phyloP scores from a whole-genome alignment of 176 grass and related monocot genomes.

The Carex littledalei region DNA sequence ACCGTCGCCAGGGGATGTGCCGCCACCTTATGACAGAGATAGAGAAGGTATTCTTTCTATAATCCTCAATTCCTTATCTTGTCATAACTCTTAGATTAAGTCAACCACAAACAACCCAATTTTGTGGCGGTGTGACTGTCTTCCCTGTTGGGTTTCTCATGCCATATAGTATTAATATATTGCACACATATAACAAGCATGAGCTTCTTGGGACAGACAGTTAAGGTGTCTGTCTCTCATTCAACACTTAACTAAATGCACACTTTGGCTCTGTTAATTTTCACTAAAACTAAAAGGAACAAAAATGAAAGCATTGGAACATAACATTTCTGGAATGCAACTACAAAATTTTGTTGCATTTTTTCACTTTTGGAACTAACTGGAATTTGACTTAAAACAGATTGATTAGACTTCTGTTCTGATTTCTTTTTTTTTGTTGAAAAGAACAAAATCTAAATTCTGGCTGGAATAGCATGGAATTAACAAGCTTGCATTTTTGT shows the following conservation, averaged over 20 bases:
- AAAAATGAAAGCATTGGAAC: background rate
- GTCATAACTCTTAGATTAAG: background rate
- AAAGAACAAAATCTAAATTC: background rate
- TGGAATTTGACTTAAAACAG: background rate
- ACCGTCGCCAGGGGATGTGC: slow-evolving; percentile 56
- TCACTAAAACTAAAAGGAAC: background rate
- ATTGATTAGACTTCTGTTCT: background rate
- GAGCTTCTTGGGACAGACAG: background rate
- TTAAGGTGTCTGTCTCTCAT: too few species aligned
- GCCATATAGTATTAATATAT: background rate
- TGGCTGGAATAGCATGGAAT: background rate
- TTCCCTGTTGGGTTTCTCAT: background rate
- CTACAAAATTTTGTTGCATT: background rate
- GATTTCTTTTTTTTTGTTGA: background rate
- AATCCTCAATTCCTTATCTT: background rate
- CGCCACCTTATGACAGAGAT: slow-evolving; percentile 47
- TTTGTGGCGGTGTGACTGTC: background rate
- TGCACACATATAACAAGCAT: background rate
- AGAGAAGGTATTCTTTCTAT: slow-evolving; percentile 45
- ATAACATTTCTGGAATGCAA: background rate
- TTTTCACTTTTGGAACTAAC: background rate
- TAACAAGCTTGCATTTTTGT: background rate
- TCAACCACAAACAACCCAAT: background rate
- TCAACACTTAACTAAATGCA: background rate
- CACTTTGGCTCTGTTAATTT: background rate